These are phyloP conservation scores for Fusarium floridanum DNA, from an alignment of 2,329 filamentous ascomycete genomes.

Conservation along the genomic window DNA sequence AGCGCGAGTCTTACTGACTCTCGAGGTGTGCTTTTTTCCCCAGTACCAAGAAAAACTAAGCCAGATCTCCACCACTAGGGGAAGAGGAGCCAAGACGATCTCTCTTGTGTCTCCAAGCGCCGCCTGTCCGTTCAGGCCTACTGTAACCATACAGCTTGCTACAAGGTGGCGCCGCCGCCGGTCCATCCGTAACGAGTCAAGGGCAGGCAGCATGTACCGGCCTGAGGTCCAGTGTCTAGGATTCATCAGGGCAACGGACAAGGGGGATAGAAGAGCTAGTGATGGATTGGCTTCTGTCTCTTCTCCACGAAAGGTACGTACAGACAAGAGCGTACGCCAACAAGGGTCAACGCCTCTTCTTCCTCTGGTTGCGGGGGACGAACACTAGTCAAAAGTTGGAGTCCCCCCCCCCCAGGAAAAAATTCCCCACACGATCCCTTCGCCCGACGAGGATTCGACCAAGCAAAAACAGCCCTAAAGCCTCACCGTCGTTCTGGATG, in stretches of 20 bases:
- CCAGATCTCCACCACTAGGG: conserved; percentile 46
- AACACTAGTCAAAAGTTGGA: conserved; percentile 38
- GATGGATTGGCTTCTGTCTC: no score
- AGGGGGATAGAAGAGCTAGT: background rate
- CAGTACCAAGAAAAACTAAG: conserved; percentile 13
- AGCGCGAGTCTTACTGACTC: background rate
- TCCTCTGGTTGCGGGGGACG: conserved; percentile 39
- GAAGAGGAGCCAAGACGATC: conserved; percentile 31
- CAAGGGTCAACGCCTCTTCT: background rate
- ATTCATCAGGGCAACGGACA: conserved; percentile 28
- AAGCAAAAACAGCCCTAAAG: conserved; percentile 1
- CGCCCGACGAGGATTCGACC: conserved; percentile 34
- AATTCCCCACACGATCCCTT: conserved; percentile 46
- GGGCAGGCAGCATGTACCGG: conserved; percentile 4
- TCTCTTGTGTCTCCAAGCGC: conserved; percentile 19
- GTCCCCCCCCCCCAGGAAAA: conserved; percentile 33
- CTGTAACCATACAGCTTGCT: background rate
- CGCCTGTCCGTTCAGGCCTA: conserved; percentile 37
- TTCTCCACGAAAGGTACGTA: background rate
- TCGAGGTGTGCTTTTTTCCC: conserved; percentile 5
- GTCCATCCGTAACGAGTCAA: conserved; percentile 36
- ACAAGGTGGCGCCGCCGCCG: conserved; percentile 18
- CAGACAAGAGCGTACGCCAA: background rate
- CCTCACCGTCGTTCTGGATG: conserved; percentile 35
- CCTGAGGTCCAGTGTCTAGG: conserved; percentile 24